Base-by-base conservation (phyloP, 192 early-diverging fungal genomes). In the Coemansia sp. region DNA sequence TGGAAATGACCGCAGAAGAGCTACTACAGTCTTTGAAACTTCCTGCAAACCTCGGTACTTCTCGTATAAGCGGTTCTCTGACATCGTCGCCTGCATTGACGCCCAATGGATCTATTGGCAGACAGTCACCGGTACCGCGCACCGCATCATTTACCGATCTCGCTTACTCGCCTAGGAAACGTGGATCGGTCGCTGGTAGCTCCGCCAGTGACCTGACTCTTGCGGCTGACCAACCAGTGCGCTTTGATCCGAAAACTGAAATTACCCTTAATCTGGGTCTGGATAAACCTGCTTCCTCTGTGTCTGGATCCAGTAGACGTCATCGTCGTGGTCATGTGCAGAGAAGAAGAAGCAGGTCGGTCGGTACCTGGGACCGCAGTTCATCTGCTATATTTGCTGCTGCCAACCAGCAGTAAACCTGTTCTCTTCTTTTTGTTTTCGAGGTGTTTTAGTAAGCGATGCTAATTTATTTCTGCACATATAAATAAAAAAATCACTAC, bases 1-100 rank as follows among this genome's bases (percentile, higher is more conserved):
- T 61, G 17, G 74, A 71, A 15, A 76, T 83, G 72, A 83, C 81
- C 4, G 66, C 81, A 32, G 81, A 83, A 51, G 55, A 83, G 51
- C 73, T 83, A 18, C 61, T 83, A 28, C 75, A 83, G 61, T 77
- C 81, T 36, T 70, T 83, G 9, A 78, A 78, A 43, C 70, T 83
- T 34, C 81, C 80, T n/a, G 14, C 71, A 11, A 43, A 55, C 37
- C n/a, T 36, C 8, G 37, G 41, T 17, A 37, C 41, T 1, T 9
- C 69, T 4, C 36, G 66, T 51, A 35, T 39, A 4, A 57, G 41
- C 33, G 17, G 59, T n/a, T 58, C 71, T 41, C 68, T 68, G 5
- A 67, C 72, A 4, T 60, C 65, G 22, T 58, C 45, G 20, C 32
- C 68, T 15, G 51, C 28, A 0, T 35, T 57, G 8, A 53, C 69